Base-by-base conservation (phyloP, 1,139 yeast genomes). In the Lipomyces yarrowii region DNA sequence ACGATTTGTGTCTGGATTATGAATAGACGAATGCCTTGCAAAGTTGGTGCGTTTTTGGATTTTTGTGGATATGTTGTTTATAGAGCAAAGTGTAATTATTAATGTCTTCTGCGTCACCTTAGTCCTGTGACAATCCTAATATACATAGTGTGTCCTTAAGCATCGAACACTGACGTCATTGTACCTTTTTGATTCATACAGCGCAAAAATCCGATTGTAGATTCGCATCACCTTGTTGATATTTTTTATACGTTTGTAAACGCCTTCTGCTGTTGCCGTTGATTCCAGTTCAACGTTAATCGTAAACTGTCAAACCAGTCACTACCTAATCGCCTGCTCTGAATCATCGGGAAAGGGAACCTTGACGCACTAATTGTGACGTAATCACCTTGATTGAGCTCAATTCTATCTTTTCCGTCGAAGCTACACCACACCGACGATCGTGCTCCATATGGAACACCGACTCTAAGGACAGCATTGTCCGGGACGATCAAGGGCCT, bases 401-500 rank as follows among this genome's bases (percentile, higher is more conserved):
- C 91, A 1, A 89, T 85, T 30, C 93, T 79, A 58, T 86, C 86
- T 70, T 87, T 86, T n/a, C 96, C 96, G 76, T 89, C 96, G 74
- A 89, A 89, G 13, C 91, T 85, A 53, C 90, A 88, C 91, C 92
- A 89, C 0, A 92, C 94, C 0, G 91, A 84, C 23, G 87, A 81
- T 59, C 96, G 77, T 56, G 92, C 86, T 58, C 83, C 81, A 62
- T 82, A 80, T 0, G 96, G 94, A 0, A 89, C 88, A 23, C 91
- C 87, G 35, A 91, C 83, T 72, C 87, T 82, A 39, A 91, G 82
- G 73, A 86, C 83, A 59, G 89, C 84, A 21, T 87, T 84, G 63
- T 88, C 86, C 0, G 97, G 97, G 33, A 91, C 82, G 18, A 91
- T 84, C 53, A 91, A 78, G 0, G 97, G 97, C 69, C 97, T 80